Base-by-base conservation (phyloP, 768 basidiomycete genomes). In the Termitomyces bulborhizus region DNA sequence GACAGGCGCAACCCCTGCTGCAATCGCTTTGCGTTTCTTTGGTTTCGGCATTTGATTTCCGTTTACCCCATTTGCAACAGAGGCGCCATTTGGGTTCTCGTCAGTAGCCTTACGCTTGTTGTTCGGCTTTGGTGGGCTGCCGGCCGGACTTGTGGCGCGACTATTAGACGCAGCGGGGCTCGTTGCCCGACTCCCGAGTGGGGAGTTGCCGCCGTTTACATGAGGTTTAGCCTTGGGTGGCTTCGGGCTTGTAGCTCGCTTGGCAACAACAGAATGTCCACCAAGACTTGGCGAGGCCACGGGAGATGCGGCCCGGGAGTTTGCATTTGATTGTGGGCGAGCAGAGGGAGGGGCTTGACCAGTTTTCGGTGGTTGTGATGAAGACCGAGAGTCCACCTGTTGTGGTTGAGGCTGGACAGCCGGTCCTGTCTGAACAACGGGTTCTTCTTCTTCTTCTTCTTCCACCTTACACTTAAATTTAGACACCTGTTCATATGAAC, bases 201-300 rank as follows among this genome's bases (percentile, higher is more conserved):
- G 86, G 63, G 84, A 87, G 51, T 73, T 77, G 15, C 78, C 83
- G 56, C 85, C 75, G 64, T 80, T 84, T 2, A 68, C 62, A 57
- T 69, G 70, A 44, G 69, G 58, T 61, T 82, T 86, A 8, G 72
- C 71, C 66, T 87, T 89, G 3, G 82, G 80, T 9, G 69, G 74
- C 62, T 88, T 90, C 4, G 90, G 91, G 58, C 89, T 91, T 1
- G 90, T 92, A 3, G 91, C 91, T 16, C 91, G 83, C 69, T 87
- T 88, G 2, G 91, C 91, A 15, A 94, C 81, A 24, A 89, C 65
- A 2, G 86, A 89, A 69, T 91, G 88, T 0, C 90, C 90, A 37
- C 87, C 84, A 60, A 85, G 75, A 29, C 76, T 74, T 7, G 83
- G 72, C 4, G 77, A 70, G 41, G 79, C 70, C 9, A 71, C 72